Percentiles rank a stretch among this genome's conserved stretches.
phyloP scores from a whole-genome alignment of 805 yeast species.

The Candida rishiriensis region DNA sequence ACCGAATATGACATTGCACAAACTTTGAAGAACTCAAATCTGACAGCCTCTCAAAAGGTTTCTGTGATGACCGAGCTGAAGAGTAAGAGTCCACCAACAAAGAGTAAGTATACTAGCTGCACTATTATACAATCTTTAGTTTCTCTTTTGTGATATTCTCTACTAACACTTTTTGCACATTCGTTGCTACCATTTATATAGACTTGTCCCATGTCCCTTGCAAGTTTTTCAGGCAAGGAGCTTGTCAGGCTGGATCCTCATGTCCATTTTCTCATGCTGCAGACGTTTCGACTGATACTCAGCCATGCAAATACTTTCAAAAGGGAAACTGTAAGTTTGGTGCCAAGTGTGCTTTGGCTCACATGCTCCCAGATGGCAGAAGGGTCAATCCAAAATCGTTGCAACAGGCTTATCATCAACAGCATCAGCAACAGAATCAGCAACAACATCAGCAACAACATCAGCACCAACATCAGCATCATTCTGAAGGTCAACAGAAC shows the following conservation, averaged over 20 bases:
- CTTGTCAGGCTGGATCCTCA: slow-evolving; percentile 89
- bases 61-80: slow-evolving; percentile 18
- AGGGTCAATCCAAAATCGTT: slow-evolving; percentile 53
- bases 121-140: too few species aligned
- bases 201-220: slow-evolving; percentile 94
- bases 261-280: slow-evolving; percentile 88
- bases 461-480: background rate
- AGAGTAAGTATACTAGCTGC: slow-evolving; percentile 17
- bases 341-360: slow-evolving; percentile 89
- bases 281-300: slow-evolving; percentile 48
- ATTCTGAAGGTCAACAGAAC: too few species aligned
- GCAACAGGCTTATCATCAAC: slow-evolving; percentile 28
- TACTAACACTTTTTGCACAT: background rate
- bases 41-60: slow-evolving; percentile 19
- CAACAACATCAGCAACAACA: slow-evolving; percentile 7
- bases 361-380: slow-evolving; percentile 84
- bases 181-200: slow-evolving; percentile 27
- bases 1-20: slow-evolving; percentile 13
- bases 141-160: background rate
- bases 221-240: slow-evolving; percentile 86
- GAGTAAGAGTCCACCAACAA: slow-evolving; percentile 21
- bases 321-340: slow-evolving; percentile 98
- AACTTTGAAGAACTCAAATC: slow-evolving; percentile 15
- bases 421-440: slow-evolving; percentile 5
- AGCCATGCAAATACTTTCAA: slow-evolving; percentile 88